A percentile compares a stretch with the other conserved stretches of the same genome.
Conservation (phyloP, 495 filamentous ascomycete species). For the Talaromyces trachyspermus region DNA sequence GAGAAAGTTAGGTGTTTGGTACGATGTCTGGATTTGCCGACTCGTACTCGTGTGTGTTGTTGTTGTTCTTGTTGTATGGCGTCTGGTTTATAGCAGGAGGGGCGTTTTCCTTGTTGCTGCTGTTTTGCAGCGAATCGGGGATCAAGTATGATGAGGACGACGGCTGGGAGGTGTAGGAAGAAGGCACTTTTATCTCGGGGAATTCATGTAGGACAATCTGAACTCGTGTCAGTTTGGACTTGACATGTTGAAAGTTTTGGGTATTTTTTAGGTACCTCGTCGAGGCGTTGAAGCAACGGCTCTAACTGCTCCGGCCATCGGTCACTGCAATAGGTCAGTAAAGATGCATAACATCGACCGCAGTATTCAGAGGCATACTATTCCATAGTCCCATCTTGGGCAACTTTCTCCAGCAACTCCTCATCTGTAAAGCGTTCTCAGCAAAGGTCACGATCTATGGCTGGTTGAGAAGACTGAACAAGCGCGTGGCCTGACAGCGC, state of each 20-base stretch:
- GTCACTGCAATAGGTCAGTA: slow-evolving; percentile 32
- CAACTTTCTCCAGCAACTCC: slow-evolving; percentile 53
- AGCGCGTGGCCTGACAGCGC: no score
- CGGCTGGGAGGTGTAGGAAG: slow-evolving; percentile 16
- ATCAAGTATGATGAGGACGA: slow-evolving; percentile 21
- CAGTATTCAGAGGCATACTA: slow-evolving; percentile 42
- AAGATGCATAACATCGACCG: slow-evolving; percentile 12
- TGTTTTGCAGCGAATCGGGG: slow-evolving; percentile 25
- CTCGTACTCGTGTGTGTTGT: slow-evolving; percentile 15
- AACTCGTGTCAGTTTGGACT: slow-evolving; percentile 10
- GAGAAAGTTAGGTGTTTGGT: slow-evolving; percentile 39
- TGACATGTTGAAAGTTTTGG: background rate
- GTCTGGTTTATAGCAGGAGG: slow-evolving; percentile 25
- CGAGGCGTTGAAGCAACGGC: slow-evolving; percentile 43
- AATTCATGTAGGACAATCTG: slow-evolving; percentile 50
- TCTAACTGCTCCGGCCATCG: slow-evolving; percentile 49
- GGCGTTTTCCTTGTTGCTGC: slow-evolving; percentile 49
- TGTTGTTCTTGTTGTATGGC: slow-evolving; percentile 28
- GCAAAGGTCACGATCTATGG: no score
- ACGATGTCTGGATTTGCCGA: slow-evolving; percentile 23
- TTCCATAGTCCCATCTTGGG: slow-evolving; percentile 61
- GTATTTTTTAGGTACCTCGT: slow-evolving; percentile 33
- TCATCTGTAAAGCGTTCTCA: slow-evolving; percentile 36
- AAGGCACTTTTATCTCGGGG: slow-evolving; percentile 35
- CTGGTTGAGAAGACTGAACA: no score